Evolutionary conservation across 1,284 basidiomycete species (phyloP).

Genomic region (Cutaneotrichosporon mucoides): DNA sequence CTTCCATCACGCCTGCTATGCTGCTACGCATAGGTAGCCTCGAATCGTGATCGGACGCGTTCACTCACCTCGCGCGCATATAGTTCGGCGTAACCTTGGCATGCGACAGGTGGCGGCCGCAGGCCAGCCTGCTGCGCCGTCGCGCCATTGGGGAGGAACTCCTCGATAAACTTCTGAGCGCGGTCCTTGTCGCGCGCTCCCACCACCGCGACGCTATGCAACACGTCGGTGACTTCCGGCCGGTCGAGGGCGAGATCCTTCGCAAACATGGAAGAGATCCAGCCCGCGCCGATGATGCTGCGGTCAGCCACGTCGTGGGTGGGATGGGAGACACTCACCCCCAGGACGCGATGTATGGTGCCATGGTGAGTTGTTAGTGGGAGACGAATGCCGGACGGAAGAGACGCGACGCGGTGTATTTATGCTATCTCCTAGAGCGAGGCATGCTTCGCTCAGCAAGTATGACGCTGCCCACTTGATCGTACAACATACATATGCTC

Average conservation of each 20-base stretch:
- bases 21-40: too few species aligned
- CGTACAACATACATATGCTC: too few species aligned
- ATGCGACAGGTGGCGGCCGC: constrained; percentile 24
- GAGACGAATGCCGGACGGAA: too few species aligned
- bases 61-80: constrained; percentile 39
- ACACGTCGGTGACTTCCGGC: constrained; percentile 45
- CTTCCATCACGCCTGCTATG: too few species aligned
- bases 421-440: too few species aligned
- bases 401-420: too few species aligned
- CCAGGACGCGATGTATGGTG: neutral
- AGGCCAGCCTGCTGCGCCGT: constrained; percentile 31
- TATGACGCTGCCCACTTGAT: too few species aligned
- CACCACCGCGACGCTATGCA: constrained; percentile 49
- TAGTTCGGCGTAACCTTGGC: constrained; percentile 47
- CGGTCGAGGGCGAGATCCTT: constrained; percentile 46
- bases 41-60: constrained; percentile 22
- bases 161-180: constrained; percentile 47
- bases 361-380: neutral
- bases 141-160: constrained; percentile 33
- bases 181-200: constrained; percentile 45
- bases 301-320: neutral
- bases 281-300: constrained; percentile 17
- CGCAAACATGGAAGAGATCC: constrained; percentile 46
- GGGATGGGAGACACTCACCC: neutral
- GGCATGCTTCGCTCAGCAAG: too few species aligned